Percentiles rank a stretch among this genome's conserved stretches.
These are phyloP conservation scores for Pseudozyma sp. DNA, from an alignment of 1,284 basidiomycete species.

Conservation along the genomic window DNA sequence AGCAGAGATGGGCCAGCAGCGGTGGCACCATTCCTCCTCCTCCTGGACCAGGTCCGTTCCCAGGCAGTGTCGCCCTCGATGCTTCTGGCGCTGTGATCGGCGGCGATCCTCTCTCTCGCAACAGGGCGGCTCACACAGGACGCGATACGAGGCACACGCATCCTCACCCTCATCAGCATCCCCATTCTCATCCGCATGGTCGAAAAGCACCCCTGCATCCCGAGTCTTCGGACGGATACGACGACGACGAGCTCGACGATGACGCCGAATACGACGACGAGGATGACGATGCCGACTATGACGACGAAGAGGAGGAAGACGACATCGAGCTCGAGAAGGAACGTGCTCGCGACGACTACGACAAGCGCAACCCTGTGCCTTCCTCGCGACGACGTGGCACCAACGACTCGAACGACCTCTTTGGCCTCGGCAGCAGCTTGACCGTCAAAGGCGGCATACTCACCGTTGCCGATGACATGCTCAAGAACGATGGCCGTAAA, in stretches of 20 bases:
- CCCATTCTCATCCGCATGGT: slow-evolving; percentile 40
- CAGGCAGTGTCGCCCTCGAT: slow-evolving; percentile 95
- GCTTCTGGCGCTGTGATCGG: slow-evolving; percentile 83
- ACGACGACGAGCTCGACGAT: slow-evolving; percentile 63
- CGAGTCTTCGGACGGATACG: slow-evolving; percentile 54
- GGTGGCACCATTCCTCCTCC: slow-evolving; percentile 88
- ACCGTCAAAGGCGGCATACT: slow-evolving; percentile 92
- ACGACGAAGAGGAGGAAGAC: slow-evolving; percentile 62
- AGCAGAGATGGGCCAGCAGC: slow-evolving; percentile 89
- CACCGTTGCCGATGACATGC: slow-evolving; percentile 97
- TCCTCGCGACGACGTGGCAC: slow-evolving; percentile 32
- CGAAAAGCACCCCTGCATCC: slow-evolving; percentile 42
- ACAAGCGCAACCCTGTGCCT: slow-evolving; percentile 41
- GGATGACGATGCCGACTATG: slow-evolving; percentile 66
- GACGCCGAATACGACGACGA: slow-evolving; percentile 74
- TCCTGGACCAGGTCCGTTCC: slow-evolving; percentile 95
- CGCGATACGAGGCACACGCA: slow-evolving; percentile 50
- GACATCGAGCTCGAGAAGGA: slow-evolving; percentile 64
- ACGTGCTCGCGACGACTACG: slow-evolving; percentile 61
- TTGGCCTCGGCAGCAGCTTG: slow-evolving; percentile 81
- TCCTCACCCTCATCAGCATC: slow-evolving; percentile 42
- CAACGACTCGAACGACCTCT: slow-evolving; percentile 74
- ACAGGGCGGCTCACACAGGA: slow-evolving; percentile 23
- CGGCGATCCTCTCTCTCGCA: slow-evolving; percentile 71
- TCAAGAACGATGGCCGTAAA: slow-evolving; percentile 98